Conservation (phyloP, 192 early-diverging fungal species). For the Gonapodya prolifera region DNA sequence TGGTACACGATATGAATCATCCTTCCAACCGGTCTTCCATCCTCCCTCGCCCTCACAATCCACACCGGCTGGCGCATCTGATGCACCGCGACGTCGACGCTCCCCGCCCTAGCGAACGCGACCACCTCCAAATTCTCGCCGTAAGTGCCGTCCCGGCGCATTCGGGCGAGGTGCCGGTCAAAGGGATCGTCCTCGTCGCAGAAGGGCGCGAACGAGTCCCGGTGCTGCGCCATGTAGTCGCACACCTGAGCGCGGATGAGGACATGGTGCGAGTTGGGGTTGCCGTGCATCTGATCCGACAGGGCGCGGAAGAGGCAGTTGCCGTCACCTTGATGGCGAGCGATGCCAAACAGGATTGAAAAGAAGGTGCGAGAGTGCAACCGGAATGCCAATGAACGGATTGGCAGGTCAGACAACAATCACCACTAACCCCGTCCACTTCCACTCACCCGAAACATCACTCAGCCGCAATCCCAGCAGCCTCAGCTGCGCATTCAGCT, state of each 20-base stretch:
- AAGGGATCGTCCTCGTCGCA: slow-evolving; percentile 45
- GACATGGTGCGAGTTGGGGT: slow-evolving; percentile 32
- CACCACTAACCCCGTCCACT: background rate
- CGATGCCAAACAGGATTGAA: too few relatives aligned
- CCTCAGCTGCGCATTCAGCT: slow-evolving; percentile 9
- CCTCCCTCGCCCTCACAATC: slow-evolving; percentile 12
- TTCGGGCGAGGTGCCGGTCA: slow-evolving; percentile 37
- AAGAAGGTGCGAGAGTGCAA: too few relatives aligned
- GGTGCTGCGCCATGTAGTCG: slow-evolving; percentile 41
- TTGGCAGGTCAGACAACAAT: too few relatives aligned
- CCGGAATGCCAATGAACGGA: too few relatives aligned
- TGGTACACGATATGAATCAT: slow-evolving; percentile 22
- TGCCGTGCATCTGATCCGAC: slow-evolving; percentile 55
- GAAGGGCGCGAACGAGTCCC: slow-evolving; percentile 47
- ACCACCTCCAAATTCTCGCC: slow-evolving; percentile 65
- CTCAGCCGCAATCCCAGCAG: slow-evolving; percentile 4
- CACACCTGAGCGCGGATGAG: slow-evolving; percentile 41
- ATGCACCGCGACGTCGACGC: slow-evolving; percentile 55
- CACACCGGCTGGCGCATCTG: slow-evolving; percentile 35
- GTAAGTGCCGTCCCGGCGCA: slow-evolving; percentile 46
- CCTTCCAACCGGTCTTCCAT: background rate
- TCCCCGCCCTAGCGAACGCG: slow-evolving; percentile 48
- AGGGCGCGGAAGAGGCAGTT: slow-evolving; percentile 59
- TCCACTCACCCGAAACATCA: slow-evolving; percentile 8
- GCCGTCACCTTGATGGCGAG: slow-evolving; percentile 55